Conservation (phyloP, 106 monocot genomes). For the Dendrobium chrysotoxum region DNA sequence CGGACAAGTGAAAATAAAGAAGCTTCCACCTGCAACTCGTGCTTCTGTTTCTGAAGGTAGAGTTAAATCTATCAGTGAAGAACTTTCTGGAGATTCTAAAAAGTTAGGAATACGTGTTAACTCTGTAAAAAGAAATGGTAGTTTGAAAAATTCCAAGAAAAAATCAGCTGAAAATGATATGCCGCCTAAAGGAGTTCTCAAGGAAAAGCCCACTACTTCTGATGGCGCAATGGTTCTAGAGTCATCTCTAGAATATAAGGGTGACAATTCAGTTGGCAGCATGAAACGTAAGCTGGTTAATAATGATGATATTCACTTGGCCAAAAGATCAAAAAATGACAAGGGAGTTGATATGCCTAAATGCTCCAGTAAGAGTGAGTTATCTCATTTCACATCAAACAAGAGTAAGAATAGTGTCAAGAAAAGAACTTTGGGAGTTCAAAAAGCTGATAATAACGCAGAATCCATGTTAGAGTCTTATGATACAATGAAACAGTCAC, state of each 20-base stretch:
- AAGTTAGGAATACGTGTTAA: constrained; percentile 19
- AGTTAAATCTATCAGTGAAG: background rate
- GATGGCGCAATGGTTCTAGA: constrained; percentile 11
- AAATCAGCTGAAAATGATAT: constrained; percentile 22
- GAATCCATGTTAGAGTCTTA: constrained; percentile 7
- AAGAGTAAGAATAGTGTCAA: constrained; percentile 20
- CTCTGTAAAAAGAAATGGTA: constrained; percentile 20
- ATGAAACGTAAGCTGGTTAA: constrained; percentile 32
- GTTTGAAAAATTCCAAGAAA: constrained; percentile 22
- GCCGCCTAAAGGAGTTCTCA: background rate
- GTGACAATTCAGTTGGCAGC: constrained; percentile 15
- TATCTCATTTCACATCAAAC: constrained; percentile 14
- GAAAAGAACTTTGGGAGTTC: constrained; percentile 14
- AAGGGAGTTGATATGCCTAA: constrained; percentile 19
- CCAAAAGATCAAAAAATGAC: constrained; percentile 46
- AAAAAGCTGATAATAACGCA: constrained; percentile 19
- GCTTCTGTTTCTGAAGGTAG: background rate
- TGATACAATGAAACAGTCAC: constrained; percentile 1
- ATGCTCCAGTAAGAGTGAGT: constrained; percentile 10
- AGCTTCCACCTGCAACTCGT: background rate
- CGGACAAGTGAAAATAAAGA: constrained; percentile 11
- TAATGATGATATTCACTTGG: constrained; percentile 22
- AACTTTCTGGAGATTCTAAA: background rate
- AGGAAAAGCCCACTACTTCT: constrained; percentile 9
- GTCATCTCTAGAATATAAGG: constrained; percentile 11